Evolutionary conservation across 2,329 filamentous ascomycete species (phyloP), one percentile per base, ranked within the genome.

Genomic region (Colletotrichum horii): DNA sequence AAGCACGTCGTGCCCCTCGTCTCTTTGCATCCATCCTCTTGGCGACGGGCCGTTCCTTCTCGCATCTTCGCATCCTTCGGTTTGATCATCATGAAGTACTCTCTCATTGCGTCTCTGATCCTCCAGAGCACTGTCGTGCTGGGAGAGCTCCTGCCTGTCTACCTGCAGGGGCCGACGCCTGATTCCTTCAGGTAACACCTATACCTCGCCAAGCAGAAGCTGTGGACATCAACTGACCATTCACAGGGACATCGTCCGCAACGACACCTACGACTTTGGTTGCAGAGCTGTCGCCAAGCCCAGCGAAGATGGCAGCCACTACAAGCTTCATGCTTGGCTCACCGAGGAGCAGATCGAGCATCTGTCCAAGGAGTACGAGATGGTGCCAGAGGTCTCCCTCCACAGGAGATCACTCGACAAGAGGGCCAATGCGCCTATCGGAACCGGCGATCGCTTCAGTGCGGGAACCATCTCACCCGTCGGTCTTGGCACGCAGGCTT

Each of bases 371-470:
- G 72, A 74, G 52, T 74, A 74, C 36, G 61, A 74, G 60, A 11
- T 71, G 16, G 36, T 61, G 52, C 72, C 67, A 1, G 72, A 71
- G 24, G 36, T 74, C 36, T 74, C 72, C 5, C 38, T 74, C 4
- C 52, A 74, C 68, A 60, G 67, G 28, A 71, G 67, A 19, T 26
- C 24, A 11, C 9, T 74, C 60, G 48, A 71, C 22, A 74, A 71
- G 71, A 66, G 71, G 28, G 71, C 71, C 19, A 66, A 22, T 15
- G 76, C 76, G 19, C 80, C 84, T 62, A 83, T 88, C 60, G 88
- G 80, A 78, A 85, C 72, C 11, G 74, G 76, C 26, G 76, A 77
- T 32, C 74, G 76, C 32, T 77, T 77, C 28, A 48, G 48, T 7
- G 71, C 66, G 24, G 76, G 76, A n/a, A 71, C 48, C 36, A 61